Base-by-base conservation (phyloP, 2,329 filamentous ascomycete genomes). In the Thielaviopsis musarum region DNA sequence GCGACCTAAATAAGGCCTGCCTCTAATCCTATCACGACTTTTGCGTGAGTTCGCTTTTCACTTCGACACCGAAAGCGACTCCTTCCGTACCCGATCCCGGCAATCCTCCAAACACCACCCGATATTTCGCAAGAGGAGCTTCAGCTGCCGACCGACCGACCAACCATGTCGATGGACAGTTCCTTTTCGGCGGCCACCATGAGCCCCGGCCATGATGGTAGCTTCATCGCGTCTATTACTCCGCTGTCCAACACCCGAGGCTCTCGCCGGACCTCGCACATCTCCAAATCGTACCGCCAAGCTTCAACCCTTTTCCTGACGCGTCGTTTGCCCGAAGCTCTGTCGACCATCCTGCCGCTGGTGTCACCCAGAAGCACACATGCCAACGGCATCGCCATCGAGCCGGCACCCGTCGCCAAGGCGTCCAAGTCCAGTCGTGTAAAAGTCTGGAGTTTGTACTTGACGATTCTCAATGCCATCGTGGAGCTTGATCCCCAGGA, bases 371-470 rank as follows among this genome's bases (percentile, higher is more conserved):
- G 73, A 2, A 69, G 74, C 63, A 72, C 74, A 30, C 72, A 76
- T 60, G 71, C 73, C 21, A 73, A 77, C 55, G 70, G 75, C 70
- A 71, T 73, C 34, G 64, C 70, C 21, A 68, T 66, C 41, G 77
- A 82, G 60, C 75, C 80, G 28, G 85, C 89, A 28, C 88, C 90
- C 4, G 83, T 96, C 58, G 85, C 88, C 58, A 81, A 79, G 63
- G 89, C 89, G 58, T 91, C 87, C 51, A 82, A 86, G 64, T 87
- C 84, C 34, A 93, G 88, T 60, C 79, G 91, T 64, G 86, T 95
- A 70, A 98, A 97, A 72, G 86, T 97, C 64, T 98, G 93, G 93
- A 95, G 90, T 70, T 78, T 98, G 66, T 98, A 97, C 70, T 79
- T 97, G 64, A 95, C 91, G 19, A 85, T 96, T 56, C 77, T 97